Base-by-base conservation (phyloP, 768 basidiomycete species). In the Flagelloscypha sp. region DNA sequence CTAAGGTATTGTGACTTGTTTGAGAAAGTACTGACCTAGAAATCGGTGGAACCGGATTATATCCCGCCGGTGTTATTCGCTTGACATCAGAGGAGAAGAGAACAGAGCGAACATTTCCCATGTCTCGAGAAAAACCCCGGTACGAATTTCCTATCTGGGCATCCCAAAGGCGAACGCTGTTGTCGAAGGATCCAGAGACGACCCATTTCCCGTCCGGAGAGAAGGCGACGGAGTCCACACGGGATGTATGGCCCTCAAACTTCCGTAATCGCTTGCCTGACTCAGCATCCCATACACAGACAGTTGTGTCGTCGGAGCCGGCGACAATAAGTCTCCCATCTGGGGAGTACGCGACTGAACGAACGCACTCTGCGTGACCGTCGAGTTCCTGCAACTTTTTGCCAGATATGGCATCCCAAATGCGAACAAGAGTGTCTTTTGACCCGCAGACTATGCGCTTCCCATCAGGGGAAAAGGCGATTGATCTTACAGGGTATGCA, bases 321-420 rank as follows among this genome's bases (percentile, higher is more conserved):
- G 40, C 41, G 18, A 41, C 32, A 38, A 49, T 30, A 12, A 25
- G 21, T 15, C 13, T 45, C 1, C 44, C 44, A 35, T 45, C 40
- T 12, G 45, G 16, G 18, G 36, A 43, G 20, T 38, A 31, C 6
- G 27, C 13, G 8, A 41, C 31, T 7, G 20, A 38, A 23, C 93
- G 94, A 50, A 95, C 90, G 50, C 94, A 90, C 52, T 89, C 84
- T 49, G 78, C 76, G 61, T 95, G 92, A 4, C 92, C 92, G 45
- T 84, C 79, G 48, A 93, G 6, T n/a, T n/a, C n/a, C n/a, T n/a
- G n/a, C n/a, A n/a, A n/a, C n/a, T n/a, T n/a, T n/a, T n/a, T n/a
- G n/a, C n/a, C n/a, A n/a, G n/a, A n/a, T n/a, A 77, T 62, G 7
- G 23, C n/a, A 39, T 42, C 30, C 41, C 41, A 42, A n/a, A 42